Evolutionary conservation across 2,329 filamentous ascomycete genomes (phyloP), one percentile per base, ranked within the genome.

Genomic region (Exophiala sp.): DNA sequence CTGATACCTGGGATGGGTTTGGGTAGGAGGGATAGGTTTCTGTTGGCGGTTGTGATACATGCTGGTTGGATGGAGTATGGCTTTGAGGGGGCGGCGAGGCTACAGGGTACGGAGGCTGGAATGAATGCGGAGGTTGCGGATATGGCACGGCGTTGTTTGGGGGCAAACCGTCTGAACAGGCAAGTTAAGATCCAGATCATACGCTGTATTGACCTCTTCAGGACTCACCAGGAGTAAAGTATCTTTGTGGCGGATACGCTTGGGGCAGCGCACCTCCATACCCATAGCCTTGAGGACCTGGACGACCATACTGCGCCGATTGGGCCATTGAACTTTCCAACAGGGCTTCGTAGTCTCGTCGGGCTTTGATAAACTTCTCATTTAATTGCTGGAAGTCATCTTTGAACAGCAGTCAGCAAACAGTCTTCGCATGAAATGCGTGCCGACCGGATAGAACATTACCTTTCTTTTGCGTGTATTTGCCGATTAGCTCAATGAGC

Each of bases 401-500:
- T 95, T 8, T 39, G 34, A 19, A 37, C 3, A 14, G 4, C 16
- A 14, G 60, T 65, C 56, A 70, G 67, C 46, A 58, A 18, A 16
- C 11, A 3, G 22, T 27, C 6, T 3, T 32, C 11, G 29, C 6
- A 32, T 7, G 24, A 6, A 27, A 6, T 21, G 23, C 34, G 29
- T 24, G 34, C 23, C 2, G 11, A 27, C 41, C 24, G 24, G 24
- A 27, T 10, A 10, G 34, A 19, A 18, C 18, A 42, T 42, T 72
- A 91, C 89, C 90, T 72, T 98, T 98, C 79, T 95, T 97, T 67
- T 98, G 93, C 8, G 93, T 97, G 66, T 98, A 98, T 68, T 97
- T 97, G 56, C 94, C 93, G 66, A 98, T 98, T 43, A 98, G 73
- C 72, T 97, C 94, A 66, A 98, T 97, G 55, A 98, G 73, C 73